These are phyloP conservation scores for Fistulinella prunicolor DNA, from an alignment of 768 basidiomycete genomes.

Conservation along the genomic window DNA sequence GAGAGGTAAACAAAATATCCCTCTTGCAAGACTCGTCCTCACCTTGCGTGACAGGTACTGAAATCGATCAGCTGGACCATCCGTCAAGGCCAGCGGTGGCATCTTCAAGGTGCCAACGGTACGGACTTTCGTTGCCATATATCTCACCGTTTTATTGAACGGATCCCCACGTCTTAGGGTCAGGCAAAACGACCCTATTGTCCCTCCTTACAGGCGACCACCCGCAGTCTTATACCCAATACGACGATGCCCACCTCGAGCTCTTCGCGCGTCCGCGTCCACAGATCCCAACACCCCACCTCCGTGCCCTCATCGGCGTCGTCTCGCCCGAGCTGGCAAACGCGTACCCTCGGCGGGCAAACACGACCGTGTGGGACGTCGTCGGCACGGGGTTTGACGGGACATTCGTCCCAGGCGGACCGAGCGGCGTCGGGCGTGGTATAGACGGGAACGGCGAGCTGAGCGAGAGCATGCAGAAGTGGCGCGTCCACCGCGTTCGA, in stretches of 20 bases:
- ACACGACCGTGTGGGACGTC: conserved; percentile 72
- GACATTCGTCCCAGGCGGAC: conserved; percentile 58
- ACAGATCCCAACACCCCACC: conserved; percentile 61
- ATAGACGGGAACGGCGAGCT: conserved; percentile 36
- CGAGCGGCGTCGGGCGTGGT: conserved; percentile 46
- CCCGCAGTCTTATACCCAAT: conserved; percentile 87
- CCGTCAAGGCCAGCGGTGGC: conserved; percentile 80
- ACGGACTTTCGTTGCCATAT: conserved; percentile 5
- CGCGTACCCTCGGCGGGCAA: conserved; percentile 76
- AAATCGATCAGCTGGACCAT: conserved; percentile 81
- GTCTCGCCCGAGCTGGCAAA: conserved; percentile 89
- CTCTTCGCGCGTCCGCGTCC: conserved; percentile 65
- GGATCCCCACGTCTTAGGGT: conserved; percentile 46
- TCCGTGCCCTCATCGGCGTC: conserved; percentile 70
- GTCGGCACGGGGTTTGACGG: conserved; percentile 89
- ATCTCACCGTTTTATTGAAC: background rate
- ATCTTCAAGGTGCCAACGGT: conserved; percentile 89
- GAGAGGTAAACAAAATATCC: conserved; percentile 41
- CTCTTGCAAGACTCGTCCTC: background rate
- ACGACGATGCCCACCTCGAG: conserved; percentile 39
- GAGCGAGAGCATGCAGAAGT: too few relatives aligned
- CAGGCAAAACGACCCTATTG: conserved; percentile 92
- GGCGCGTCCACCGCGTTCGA: conserved; percentile 45
- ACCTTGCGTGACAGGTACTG: conserved; percentile 52
- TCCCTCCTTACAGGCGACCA: conserved; percentile 92